phyloP scores from a whole-genome alignment of 2,329 filamentous ascomycete species.

The Plectosphaerella cucumerina region DNA sequence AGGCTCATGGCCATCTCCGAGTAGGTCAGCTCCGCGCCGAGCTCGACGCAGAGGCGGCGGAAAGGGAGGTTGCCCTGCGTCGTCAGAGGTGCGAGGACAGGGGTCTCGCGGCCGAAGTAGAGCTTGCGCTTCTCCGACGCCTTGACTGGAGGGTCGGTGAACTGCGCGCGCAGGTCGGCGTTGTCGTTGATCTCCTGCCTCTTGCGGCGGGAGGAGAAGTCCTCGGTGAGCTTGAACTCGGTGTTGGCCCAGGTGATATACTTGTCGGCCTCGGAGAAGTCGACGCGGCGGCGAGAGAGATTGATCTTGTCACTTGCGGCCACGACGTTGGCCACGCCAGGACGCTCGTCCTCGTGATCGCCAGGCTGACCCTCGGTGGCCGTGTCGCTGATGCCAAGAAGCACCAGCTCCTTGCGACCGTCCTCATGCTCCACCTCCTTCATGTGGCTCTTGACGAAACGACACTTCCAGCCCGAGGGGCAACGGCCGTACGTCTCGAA shows the following conservation, averaged over 20 bases:
- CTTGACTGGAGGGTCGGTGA: slow-evolving; percentile 79
- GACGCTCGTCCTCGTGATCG: slow-evolving; percentile 39
- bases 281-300: slow-evolving; percentile 67
- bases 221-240: slow-evolving; percentile 38
- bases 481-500: slow-evolving; percentile 75
- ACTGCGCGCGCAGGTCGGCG: slow-evolving; percentile 75
- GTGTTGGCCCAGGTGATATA: slow-evolving; percentile 76
- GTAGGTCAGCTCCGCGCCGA: slow-evolving; percentile 91
- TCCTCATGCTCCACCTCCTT: slow-evolving; percentile 73
- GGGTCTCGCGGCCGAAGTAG: slow-evolving; percentile 93
- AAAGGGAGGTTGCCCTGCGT: slow-evolving; percentile 97
- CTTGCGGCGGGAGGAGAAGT: slow-evolving; percentile 32
- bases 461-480: slow-evolving; percentile 86
- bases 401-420: slow-evolving; percentile 75
- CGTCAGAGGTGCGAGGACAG: slow-evolving; percentile 87
- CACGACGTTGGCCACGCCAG: slow-evolving; percentile 73
- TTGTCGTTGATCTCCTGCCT: slow-evolving; percentile 37
- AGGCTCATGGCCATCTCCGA: slow-evolving; percentile 97
- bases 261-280: slow-evolving; percentile 68
- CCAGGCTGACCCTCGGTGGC: slow-evolving; percentile 17
- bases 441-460: slow-evolving; percentile 84
- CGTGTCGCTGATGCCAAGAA: slow-evolving; percentile 51
- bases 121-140: slow-evolving; percentile 90
- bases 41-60: slow-evolving; percentile 79
- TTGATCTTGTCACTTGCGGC: slow-evolving; percentile 66